Base-by-base conservation (phyloP, 257 asterid species). In the Plectranthus barbatus region DNA sequence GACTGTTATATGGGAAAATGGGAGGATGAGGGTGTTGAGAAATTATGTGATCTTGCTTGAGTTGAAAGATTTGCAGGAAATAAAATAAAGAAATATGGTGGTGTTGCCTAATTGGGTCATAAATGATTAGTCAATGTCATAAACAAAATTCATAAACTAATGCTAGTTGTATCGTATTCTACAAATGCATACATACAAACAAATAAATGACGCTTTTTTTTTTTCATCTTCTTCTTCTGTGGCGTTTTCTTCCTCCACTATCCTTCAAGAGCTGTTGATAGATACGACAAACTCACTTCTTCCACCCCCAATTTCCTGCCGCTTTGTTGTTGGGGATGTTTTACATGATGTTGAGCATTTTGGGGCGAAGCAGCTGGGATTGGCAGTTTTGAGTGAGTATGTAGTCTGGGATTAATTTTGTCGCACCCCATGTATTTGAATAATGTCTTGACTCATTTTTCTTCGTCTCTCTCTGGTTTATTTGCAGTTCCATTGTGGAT, bases 201-300 rank as follows among this genome's bases (percentile, higher is more conserved):
- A 71, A 63, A 70, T 62, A 71, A 67, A 67, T 34, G 52, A 58
- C 40, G 58, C 64, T 33, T 24, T 62, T 69, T 53, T 73, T 26
- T 33, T 24, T 62, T 69, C 48, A 71, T 26, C 33, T 50, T 18
- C 47, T 68, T 46, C 56, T 48, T 63, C 6, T 3, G 40, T 61
- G 71, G 34, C 81, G 33, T 78, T 73, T 76, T 75, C 80, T 67
- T 65, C 69, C 67, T 54, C 57, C 70, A 69, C 72, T 42, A 21
- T 52, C 72, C 77, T 20, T 67, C 62, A 64, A 60, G 40, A 69
- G 19, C 69, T 57, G 67, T 60, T 47, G 76, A 73, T 67, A 64
- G 56, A n/a, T n/a, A n/a, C n/a, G 72, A 80, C 77, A 62, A 69
- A 4, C 34, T 46, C 53, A 62, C 65, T 52, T 44, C 42, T 12